Base-by-base conservation (phyloP, 1,284 basidiomycete genomes). In the Puccinia polysora region DNA sequence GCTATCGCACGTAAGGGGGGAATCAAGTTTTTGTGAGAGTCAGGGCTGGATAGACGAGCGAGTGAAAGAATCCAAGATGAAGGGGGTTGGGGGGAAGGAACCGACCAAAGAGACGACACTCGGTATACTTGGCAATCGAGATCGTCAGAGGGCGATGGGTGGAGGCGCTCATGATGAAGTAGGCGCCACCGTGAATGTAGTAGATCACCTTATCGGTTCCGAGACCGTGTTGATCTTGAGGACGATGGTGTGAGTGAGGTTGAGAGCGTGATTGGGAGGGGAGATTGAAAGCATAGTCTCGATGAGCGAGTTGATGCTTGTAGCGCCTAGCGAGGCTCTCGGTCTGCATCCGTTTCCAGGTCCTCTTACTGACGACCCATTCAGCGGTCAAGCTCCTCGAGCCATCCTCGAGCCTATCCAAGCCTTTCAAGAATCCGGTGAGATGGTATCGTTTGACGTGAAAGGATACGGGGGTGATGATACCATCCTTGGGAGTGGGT, bases 381-480 rank as follows among this genome's bases (percentile, higher is more conserved):
- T 98, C 96, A 4, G 91, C 95, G 0, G 87, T 88, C 53, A 98
- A 84, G 78, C 94, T 89, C 5, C 95, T 85, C 18, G 80, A 83
- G 64, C 87, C 91, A 63, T 83, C 84, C 80, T 90, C 90, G 8
- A 82, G 77, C n/a, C 84, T 84, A 78, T 97, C 90, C 71, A 85
- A 85, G 14, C 88, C 84, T 7, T 86, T 83, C 25, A 96, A 84
- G 62, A 95, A 86, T 2, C 91, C 91, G 32, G 86, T 85, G 45
- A 96, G 82, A 3, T 84, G 81, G 10, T 89, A 86, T 75, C 82
- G 85, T 74, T 85, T 87, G 58, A 97, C 92, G 50, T 83, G 84
- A 80, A 97, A 98, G 0, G 91, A 92, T 62, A 98, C 90, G 4
- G 95, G 94, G 1, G 95, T 97, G 58, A 97, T 89, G 58, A 97